Percentiles rank a stretch among this genome's conserved stretches.
phyloP scores from a whole-genome alignment of 192 early-diverging fungal species.

The Podochytrium sp. region DNA sequence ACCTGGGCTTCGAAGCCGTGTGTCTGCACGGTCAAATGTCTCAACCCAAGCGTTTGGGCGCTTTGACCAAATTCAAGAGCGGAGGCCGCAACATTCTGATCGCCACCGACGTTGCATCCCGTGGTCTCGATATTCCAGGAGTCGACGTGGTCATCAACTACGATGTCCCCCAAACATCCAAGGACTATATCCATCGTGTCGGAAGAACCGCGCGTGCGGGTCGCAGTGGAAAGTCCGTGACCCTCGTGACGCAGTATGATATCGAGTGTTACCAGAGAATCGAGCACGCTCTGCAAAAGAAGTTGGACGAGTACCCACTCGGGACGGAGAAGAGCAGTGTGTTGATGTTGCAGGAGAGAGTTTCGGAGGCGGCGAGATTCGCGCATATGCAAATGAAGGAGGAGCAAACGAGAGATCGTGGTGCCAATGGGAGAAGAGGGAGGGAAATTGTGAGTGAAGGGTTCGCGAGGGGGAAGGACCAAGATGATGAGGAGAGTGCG shows the following conservation, averaged over 20 bases:
- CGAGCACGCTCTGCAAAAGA: constrained; percentile 87
- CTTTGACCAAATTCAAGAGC: constrained; percentile 93
- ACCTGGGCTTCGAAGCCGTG: constrained; percentile 92
- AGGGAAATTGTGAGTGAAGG: constrained; percentile 30
- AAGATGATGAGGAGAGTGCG: constrained; percentile 44
- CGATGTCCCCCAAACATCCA: constrained; percentile 89
- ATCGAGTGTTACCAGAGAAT: constrained; percentile 93
- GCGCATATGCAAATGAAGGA: constrained; percentile 88
- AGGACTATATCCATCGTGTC: constrained; percentile 97
- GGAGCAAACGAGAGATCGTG: constrained; percentile 49
- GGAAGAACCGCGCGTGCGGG: constrained; percentile 97
- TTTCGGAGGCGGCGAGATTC: constrained; percentile 85
- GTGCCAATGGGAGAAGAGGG: constrained; percentile 28
- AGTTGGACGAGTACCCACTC: constrained; percentile 81
- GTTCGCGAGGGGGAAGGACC: constrained; percentile 19
- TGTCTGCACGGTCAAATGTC: constrained; percentile 92
- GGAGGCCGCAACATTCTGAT: constrained; percentile 87
- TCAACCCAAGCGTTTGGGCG: constrained; percentile 91
- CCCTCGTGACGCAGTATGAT: constrained; percentile 86
- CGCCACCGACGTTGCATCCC: constrained; percentile 92
- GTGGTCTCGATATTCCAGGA: constrained; percentile 91
- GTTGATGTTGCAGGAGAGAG: constrained; percentile 91
- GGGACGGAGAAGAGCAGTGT: constrained; percentile 78
- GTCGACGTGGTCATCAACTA: constrained; percentile 97
- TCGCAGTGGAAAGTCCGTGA: constrained; percentile 80